A percentile compares a stretch with the other conserved stretches of the same genome.
Conservation (phyloP, 1,284 basidiomycete species). For the Tilletia caries region DNA sequence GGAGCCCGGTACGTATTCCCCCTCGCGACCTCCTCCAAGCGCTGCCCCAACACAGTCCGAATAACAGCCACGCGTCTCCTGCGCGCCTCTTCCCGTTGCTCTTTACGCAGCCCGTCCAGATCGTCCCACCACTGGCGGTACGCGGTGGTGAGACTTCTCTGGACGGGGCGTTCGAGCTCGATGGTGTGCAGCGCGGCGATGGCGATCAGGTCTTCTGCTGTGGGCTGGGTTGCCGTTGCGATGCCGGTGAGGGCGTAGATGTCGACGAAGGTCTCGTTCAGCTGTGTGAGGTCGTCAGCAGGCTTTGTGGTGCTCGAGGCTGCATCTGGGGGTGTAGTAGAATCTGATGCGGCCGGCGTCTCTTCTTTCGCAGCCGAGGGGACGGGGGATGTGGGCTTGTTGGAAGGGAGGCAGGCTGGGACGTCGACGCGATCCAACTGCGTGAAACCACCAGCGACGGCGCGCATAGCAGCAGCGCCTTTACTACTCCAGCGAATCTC, state of each 20-base stretch:
- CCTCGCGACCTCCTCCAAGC: not conserved
- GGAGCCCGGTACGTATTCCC: not conserved
- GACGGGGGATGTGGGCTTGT: not conserved
- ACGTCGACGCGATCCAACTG: not conserved
- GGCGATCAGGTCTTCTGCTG: conserved; percentile 88
- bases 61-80: not conserved
- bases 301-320: conserved; percentile 1
- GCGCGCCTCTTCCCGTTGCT: not conserved
- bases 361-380: not conserved
- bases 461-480: conserved; percentile 24
- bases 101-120: conserved; percentile 60
- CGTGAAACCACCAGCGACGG: not conserved
- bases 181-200: conserved; percentile 71
- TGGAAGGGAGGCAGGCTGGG: not conserved
- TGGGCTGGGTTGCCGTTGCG: conserved; percentile 71
- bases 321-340: not conserved
- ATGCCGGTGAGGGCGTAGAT: conserved; percentile 80
- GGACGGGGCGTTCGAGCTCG: conserved; percentile 47
- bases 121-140: conserved; percentile 93
- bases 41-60: not conserved
- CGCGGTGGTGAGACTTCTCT: conserved; percentile 66
- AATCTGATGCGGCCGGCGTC: conserved; percentile 35
- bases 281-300: not conserved
- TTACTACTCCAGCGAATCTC: conserved; percentile 43
- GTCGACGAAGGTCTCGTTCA: conserved; percentile 57